A percentile compares a stretch with the other conserved stretches of the same genome.
Conservation (phyloP, 352 stramenopile genomes). For the Globisporangium polare region DNA sequence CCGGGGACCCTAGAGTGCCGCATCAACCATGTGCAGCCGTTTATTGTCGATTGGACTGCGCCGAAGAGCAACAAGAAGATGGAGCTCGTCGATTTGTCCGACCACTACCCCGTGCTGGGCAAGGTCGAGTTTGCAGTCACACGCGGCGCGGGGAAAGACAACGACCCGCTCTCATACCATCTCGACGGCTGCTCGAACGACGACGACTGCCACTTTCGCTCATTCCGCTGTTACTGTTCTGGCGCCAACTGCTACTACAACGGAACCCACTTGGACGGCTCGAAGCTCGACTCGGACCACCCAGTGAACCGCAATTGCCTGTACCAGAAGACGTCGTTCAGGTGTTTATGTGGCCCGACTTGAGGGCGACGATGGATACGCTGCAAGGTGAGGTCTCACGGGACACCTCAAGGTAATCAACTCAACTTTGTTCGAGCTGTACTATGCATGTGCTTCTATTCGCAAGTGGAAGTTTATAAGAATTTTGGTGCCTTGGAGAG, state of each 20-base stretch:
- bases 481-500: background rate
- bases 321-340: constrained; percentile 60
- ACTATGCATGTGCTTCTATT: background rate
- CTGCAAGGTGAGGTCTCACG: background rate
- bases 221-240: constrained; percentile 71
- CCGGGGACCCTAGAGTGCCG: constrained; percentile 52
- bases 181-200: constrained; percentile 75
- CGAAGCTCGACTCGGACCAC: constrained; percentile 48
- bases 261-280: constrained; percentile 49
- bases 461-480: background rate
- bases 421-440: background rate
- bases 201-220: constrained; percentile 61
- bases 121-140: constrained; percentile 66
- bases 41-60: constrained; percentile 63
- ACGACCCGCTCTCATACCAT: constrained; percentile 55
- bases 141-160: constrained; percentile 31
- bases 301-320: constrained; percentile 75
- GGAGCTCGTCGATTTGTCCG: constrained; percentile 60
- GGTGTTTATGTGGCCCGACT: constrained; percentile 63
- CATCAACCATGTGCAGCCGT: constrained; percentile 48
- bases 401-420: background rate
- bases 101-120: constrained; percentile 74
- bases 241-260: constrained; percentile 63
- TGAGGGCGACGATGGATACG: constrained; percentile 20
- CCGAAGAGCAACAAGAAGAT: constrained; percentile 52